Percentiles rank a stretch among this genome's conserved stretches.
These are phyloP conservation scores for Vigna nakashimae DNA, from an alignment of 306 rosid species.

Conservation along the genomic window DNA sequence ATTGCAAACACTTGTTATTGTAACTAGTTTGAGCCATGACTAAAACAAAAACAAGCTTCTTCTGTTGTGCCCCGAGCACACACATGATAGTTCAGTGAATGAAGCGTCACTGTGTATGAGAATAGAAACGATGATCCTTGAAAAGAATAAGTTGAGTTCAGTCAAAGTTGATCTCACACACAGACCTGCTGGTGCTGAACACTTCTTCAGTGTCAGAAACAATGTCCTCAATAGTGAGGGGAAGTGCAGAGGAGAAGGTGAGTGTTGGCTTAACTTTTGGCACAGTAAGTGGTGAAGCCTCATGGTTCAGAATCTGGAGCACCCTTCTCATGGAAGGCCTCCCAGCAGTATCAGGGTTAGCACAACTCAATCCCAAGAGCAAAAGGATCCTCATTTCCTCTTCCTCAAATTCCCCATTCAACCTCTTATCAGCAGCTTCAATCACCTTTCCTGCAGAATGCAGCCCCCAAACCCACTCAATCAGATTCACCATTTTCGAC, in stretches of 20 bases:
- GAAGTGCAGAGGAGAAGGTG: neutral
- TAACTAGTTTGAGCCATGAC: too few species aligned
- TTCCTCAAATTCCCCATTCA: slow-evolving; percentile 7
- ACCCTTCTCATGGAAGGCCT: slow-evolving; percentile 15
- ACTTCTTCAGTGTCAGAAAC: neutral
- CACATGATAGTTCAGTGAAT: neutral
- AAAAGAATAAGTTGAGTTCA: neutral
- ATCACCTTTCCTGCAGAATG: neutral
- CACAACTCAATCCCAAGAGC: neutral
- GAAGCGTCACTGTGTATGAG: neutral
- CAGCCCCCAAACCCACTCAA: slow-evolving; percentile 14
- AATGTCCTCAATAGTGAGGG: slow-evolving; percentile 8
- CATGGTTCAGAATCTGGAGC: neutral
- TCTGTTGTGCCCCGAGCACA: neutral
- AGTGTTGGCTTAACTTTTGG: slow-evolving; percentile 5
- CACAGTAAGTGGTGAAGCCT: slow-evolving; percentile 1
- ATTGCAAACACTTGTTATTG: too few species aligned
- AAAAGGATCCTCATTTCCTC: neutral
- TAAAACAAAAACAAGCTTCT: neutral
- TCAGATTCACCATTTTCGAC: neutral
- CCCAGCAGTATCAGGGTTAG: neutral
- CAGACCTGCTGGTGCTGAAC: neutral
- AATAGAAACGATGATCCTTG: neutral
- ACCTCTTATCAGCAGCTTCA: slow-evolving; percentile 3
- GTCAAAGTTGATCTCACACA: neutral